phyloP scores from a whole-genome alignment of 495 filamentous ascomycete species.

The Penicillium angulare region DNA sequence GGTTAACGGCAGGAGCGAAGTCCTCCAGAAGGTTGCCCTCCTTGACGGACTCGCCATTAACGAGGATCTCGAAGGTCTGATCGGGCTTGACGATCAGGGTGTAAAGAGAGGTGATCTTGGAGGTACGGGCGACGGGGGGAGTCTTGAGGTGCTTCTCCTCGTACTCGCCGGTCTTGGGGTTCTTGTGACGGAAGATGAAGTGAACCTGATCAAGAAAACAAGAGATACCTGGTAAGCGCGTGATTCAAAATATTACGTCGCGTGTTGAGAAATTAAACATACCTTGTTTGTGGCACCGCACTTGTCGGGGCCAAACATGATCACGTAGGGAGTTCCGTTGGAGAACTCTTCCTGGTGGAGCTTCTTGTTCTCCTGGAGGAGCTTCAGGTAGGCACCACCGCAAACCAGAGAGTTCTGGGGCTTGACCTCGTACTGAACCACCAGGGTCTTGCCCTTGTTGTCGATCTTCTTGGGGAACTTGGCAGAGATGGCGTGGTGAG shows the following conservation, averaged over 20 bases:
- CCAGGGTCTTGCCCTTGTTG: conserved; percentile 93
- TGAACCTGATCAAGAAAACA: conserved; percentile 62
- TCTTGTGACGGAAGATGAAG: conserved; percentile 99
- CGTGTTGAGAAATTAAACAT: conserved; percentile 6
- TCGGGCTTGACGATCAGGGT: conserved; percentile 94
- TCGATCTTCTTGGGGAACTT: conserved; percentile 97
- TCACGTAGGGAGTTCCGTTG: conserved; percentile 94
- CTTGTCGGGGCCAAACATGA: conserved; percentile 99
- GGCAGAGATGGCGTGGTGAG: conserved; percentile 98
- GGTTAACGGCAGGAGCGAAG: conserved; percentile 92
- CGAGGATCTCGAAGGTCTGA: conserved; percentile 88
- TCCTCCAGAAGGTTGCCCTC: conserved; percentile 91
- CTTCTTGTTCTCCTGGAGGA: conserved; percentile 95
- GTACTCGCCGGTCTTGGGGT: conserved; percentile 99
- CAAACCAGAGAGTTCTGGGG: conserved; percentile 97
- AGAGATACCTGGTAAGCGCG: conserved; percentile 1
- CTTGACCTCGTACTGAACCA: conserved; percentile 99
- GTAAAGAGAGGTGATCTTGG: conserved; percentile 90
- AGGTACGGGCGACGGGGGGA: conserved; percentile 79
- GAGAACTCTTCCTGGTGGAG: conserved; percentile 98
- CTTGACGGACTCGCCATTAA: conserved; percentile 83
- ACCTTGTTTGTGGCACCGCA: conserved; percentile 98
- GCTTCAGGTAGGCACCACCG: conserved; percentile 99
- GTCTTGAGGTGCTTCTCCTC: conserved; percentile 98
- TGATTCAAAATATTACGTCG: neutral